Evolutionary conservation across 441 rosid genomes (phyloP), one percentile per base, ranked within the genome.

Genomic region (Arabidopsis lyrata): DNA sequence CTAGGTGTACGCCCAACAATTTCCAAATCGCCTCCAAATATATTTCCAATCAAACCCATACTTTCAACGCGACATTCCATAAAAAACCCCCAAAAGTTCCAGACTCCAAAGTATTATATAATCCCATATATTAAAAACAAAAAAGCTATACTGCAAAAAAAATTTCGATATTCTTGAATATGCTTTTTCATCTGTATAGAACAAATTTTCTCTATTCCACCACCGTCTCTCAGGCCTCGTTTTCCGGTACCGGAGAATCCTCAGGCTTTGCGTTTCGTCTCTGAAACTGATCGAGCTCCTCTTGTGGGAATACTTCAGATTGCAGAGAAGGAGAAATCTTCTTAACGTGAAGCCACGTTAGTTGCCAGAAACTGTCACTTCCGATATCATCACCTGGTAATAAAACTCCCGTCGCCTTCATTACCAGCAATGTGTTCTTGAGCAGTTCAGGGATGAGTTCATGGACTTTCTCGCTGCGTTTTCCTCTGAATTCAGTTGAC

Each of bases 331-430:
- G 85, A 54, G 83, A 82, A 5, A 89, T 83, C 66, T 85, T 87
- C 45, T 89, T 81, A 45, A 85, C 95, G 55, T 87, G 90, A 48
- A 86, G 71, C 92, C 92, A 86, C 15, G 92, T 87, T 24, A 87
- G 75, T 59, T 86, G 87, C 92, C 90, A 89, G 79, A 89, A 84
- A 70, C 95, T 87, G 62, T 87, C 90, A 31, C 87, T 87, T 29
- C 88, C 95, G 0, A 87, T 77, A 50, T 87, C 87, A 38, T 88
- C 85, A 73, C 83, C 83, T 6, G 84, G 92, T 71, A 85, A 57
- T 50, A 88, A 86, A 60, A 88, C 79, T 5, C 88, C 88, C 1
- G 84, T 80, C 12, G 88, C 80, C 73, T 89, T 89, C 95, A 89
- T 86, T 58, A 85, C 89, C 68, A 85, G 78, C 73, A 89, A 77